Evolutionary conservation across 805 yeast species (phyloP), one percentile per base, ranked within the genome.

Genomic region (Pichia exigua): DNA sequence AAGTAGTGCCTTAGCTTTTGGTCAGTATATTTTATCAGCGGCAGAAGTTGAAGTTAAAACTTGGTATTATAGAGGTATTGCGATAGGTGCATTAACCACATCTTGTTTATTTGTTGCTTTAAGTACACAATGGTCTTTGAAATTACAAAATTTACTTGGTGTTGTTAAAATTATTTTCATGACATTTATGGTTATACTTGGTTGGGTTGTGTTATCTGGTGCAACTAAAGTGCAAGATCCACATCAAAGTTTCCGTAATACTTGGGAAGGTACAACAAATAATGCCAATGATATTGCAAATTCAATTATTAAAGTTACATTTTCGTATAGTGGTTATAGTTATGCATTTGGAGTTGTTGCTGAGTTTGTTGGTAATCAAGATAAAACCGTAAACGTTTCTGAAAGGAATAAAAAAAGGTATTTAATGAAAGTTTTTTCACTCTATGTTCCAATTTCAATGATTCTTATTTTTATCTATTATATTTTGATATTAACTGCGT

Each of bases 191-290:
- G 73, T 85, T 11, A 73, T 87, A 42, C 82, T 89, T 43, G 95
- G 95, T 17, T 85, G 90, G 87, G 91, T 85, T 17, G 89, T 89
- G 1, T 73, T 87, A 41, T 88, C 83, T 49, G 92, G 91, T 26
- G 82, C 87, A 49, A 74, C 82, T 48, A 73, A 54, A 43, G 59
- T 53, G 21, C 44, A 50, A 22, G 55, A 59, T 47, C 59, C 57
- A 24, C 54, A 50, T 20, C 47, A 24, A 63, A 48, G 67, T 59
- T 59, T 70, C 68, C 44, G 63, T 44, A 57, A 73, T 68, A 44
- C 68, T 58, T 60, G 70, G 75, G 54, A 71, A 59, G 66, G 76
- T 1, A 66, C 78, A 2, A 73, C 76, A 0, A 62, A 63, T 1
- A 68, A 68, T 52, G 75, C 76, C 13, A 71, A 74, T 58, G 62